Evolutionary conservation across 768 basidiomycete species (phyloP).

Genomic region (Kwoniella bestiolae): DNA sequence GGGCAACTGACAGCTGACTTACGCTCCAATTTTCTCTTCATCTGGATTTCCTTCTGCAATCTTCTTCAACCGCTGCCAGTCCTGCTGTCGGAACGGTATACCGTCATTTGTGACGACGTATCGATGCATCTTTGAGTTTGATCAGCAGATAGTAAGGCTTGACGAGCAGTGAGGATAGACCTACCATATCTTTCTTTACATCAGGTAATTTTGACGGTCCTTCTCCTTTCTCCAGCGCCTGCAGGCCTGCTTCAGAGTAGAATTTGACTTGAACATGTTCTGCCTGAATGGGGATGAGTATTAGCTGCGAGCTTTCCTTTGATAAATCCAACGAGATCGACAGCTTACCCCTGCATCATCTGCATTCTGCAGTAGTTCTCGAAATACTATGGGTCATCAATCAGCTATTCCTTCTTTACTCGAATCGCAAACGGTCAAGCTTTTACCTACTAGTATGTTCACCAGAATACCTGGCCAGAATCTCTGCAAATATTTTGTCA

Average conservation of each 20-base stretch:
- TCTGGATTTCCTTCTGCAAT: conserved; percentile 96
- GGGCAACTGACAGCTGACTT: conserved; percentile 52
- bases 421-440: not conserved
- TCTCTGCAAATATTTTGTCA: conserved; percentile 53
- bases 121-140: conserved; percentile 64
- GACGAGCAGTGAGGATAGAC: conserved; percentile 57
- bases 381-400: conserved; percentile 61
- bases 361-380: conserved; percentile 93
- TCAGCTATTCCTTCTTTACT: not conserved
- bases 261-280: conserved; percentile 53
- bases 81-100: conserved; percentile 75
- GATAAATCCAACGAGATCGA: too few species aligned
- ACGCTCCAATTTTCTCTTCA: conserved; percentile 91
- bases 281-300: too few species aligned
- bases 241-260: conserved; percentile 43
- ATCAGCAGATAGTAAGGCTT: not conserved
- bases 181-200: conserved; percentile 65
- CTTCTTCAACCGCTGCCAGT: conserved; percentile 87
- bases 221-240: conserved; percentile 37
- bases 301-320: too few species aligned
- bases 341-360: conserved; percentile 72
- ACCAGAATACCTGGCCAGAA: conserved; percentile 91
- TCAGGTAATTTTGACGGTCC: conserved; percentile 62
- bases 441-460: conserved; percentile 73
- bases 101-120: conserved; percentile 92